phyloP scores from a whole-genome alignment of 176 grass and related monocot genomes.

The Oryza longistaminata region DNA sequence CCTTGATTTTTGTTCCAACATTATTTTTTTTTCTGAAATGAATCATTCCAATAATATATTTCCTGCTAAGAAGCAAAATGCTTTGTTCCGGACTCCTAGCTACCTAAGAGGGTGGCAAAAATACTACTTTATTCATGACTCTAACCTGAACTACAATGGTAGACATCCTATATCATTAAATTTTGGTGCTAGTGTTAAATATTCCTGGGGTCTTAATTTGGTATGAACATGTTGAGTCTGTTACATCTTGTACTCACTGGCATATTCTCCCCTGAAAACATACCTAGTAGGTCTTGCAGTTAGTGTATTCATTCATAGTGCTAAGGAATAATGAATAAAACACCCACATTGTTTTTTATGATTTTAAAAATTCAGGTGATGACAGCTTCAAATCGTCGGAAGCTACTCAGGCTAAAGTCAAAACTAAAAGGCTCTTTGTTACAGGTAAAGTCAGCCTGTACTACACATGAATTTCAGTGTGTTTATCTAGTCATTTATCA shows the following conservation, averaged over 20 bases:
- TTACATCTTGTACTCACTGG: constrained; percentile 15
- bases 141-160: neutral
- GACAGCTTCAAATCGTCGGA: constrained; percentile 51
- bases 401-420: constrained; percentile 50
- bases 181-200: neutral
- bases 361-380: constrained; percentile 62
- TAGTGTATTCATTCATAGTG: constrained; percentile 9
- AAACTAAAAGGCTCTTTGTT: constrained; percentile 94
- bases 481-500: constrained; percentile 34
- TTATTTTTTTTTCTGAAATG: too few species aligned
- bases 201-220: neutral
- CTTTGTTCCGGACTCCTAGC: neutral
- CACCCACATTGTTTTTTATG: neutral
- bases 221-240: neutral
- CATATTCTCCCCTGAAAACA: neutral
- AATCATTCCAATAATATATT: neutral
- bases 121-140: neutral
- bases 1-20: neutral
- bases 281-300: neutral
- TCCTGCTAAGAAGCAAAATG: neutral
- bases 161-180: neutral
- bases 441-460: constrained; percentile 54
- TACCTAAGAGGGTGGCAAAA: neutral
- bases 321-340: constrained; percentile 3
- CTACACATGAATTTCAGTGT: neutral